A percentile compares a stretch with the other conserved stretches of the same genome.
Evolutionary conservation across 495 filamentous ascomycete genomes (phyloP).

Genomic region (Hypoxylon trugodes): DNA sequence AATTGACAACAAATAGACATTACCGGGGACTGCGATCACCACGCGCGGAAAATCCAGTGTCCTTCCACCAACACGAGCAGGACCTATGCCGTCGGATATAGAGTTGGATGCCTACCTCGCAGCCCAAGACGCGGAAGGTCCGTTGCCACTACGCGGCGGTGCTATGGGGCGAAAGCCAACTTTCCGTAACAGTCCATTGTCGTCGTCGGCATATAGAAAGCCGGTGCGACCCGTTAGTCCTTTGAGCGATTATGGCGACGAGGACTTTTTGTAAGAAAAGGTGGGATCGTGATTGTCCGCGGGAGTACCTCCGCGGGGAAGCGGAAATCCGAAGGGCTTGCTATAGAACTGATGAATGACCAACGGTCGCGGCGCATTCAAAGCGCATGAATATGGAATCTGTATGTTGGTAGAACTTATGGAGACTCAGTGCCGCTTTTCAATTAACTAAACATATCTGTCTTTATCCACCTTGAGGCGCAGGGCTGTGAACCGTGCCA

Average conservation of each 20-base stretch:
- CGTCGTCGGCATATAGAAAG: neutral
- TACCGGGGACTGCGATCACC: neutral
- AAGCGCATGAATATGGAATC: conserved; percentile 1
- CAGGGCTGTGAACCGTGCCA: conserved; percentile 2
- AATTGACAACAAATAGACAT: conserved; percentile 2
- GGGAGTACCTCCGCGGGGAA: no score
- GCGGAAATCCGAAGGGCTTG: neutral
- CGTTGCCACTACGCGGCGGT: no score
- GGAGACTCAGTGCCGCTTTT: neutral
- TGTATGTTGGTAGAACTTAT: conserved; percentile 5
- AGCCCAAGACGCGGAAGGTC: neutral
- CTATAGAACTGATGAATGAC: conserved; percentile 4
- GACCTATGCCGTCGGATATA: neutral
- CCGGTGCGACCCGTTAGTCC: conserved; percentile 1
- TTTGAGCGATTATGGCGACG: neutral
- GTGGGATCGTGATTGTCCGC: no score
- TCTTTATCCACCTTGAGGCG: conserved; percentile 1
- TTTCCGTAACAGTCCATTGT: neutral
- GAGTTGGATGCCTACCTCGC: neutral
- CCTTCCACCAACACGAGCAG: neutral
- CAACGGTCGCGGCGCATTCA: conserved; percentile 3
- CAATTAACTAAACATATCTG: no score
- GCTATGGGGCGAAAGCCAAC: no score
- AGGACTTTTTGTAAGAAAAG: neutral
- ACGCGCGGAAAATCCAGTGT: neutral